These are phyloP conservation scores for Penicillium ochrochloron DNA, from an alignment of 495 filamentous ascomycete species.

Conservation along the genomic window DNA sequence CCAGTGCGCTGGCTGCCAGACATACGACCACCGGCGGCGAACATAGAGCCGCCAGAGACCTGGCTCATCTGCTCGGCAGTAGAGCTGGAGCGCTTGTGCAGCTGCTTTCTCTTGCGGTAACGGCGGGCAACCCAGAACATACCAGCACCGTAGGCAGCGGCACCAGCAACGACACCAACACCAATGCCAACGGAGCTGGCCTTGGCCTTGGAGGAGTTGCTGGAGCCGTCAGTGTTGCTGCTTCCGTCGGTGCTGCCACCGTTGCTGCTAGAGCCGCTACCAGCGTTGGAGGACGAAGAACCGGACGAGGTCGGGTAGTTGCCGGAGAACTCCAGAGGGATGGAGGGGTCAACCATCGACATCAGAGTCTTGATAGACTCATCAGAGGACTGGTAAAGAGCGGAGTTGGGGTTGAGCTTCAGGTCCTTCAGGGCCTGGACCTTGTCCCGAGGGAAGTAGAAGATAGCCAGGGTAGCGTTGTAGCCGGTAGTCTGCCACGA, in stretches of 20 bases:
- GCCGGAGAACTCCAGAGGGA: conserved; percentile 72
- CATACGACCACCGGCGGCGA: conserved; percentile 46
- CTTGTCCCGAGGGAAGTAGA: conserved; percentile 70
- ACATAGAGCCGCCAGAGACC: conserved; percentile 40
- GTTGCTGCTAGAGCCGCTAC: conserved; percentile 25
- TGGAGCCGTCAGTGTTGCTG: conserved; percentile 48
- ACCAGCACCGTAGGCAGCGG: conserved; percentile 92
- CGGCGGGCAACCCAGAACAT: conserved; percentile 96
- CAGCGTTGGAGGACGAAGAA: conserved; percentile 15
- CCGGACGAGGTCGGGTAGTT: conserved; percentile 42
- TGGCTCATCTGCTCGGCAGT: conserved; percentile 56
- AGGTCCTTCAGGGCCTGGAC: conserved; percentile 65
- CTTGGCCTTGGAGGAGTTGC: conserved; percentile 56
- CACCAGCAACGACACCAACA: conserved; percentile 75
- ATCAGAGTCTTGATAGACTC: conserved; percentile 69
- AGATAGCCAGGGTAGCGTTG: conserved; percentile 79
- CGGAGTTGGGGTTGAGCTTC: conserved; percentile 68
- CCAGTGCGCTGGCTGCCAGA: conserved; percentile 69
- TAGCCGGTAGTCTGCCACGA: conserved; percentile 71
- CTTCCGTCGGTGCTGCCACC: conserved; percentile 41
- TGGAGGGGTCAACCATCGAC: conserved; percentile 78
- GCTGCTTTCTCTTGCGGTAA: conserved; percentile 85
- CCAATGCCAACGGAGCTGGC: conserved; percentile 85
- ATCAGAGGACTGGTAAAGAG: conserved; percentile 67
- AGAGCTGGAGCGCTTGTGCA: conserved; percentile 76